These are phyloP conservation scores for Neoboletus brunneissimus DNA, from an alignment of 768 basidiomycete species.

Conservation along the genomic window DNA sequence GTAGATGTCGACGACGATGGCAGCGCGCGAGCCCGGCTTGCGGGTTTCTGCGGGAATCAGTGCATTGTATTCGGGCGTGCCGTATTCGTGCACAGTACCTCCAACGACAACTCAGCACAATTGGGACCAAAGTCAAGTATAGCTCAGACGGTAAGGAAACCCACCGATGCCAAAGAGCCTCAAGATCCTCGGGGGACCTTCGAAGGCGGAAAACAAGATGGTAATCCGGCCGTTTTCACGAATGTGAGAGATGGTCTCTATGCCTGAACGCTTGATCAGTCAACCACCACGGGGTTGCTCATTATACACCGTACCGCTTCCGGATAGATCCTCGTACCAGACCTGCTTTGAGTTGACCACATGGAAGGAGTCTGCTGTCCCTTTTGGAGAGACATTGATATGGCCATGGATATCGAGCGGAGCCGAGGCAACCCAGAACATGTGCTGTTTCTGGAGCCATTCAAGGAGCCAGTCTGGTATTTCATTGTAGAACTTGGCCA, in stretches of 20 bases:
- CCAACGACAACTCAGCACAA: not conserved
- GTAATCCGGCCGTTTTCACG: slow-evolving; percentile 63
- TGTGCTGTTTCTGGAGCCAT: slow-evolving; percentile 61
- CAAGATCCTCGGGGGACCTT: slow-evolving; percentile 55
- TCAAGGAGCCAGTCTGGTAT: slow-evolving; percentile 53
- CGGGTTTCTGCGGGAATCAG: slow-evolving; percentile 48
- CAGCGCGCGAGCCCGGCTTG: slow-evolving; percentile 55
- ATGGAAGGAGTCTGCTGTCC: slow-evolving; percentile 60
- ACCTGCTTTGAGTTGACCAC: slow-evolving; percentile 50
- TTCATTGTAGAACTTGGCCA: slow-evolving; percentile 57
- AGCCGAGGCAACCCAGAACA: slow-evolving; percentile 72
- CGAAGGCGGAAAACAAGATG: slow-evolving; percentile 57
- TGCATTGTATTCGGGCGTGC: slow-evolving; percentile 54
- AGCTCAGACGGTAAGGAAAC: not conserved
- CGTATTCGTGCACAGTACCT: slow-evolving; percentile 63
- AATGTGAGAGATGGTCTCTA: slow-evolving; percentile 60
- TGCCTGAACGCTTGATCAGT: slow-evolving; percentile 32
- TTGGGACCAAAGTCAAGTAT: not conserved
- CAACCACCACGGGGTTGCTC: not conserved
- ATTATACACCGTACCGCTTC: slow-evolving; percentile 49
- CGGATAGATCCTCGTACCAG: slow-evolving; percentile 73
- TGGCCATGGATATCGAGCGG: slow-evolving; percentile 57
- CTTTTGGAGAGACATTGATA: slow-evolving; percentile 69
- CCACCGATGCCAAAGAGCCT: slow-evolving; percentile 56
- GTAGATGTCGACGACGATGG: slow-evolving; percentile 56